Evolutionary conservation across 192 early-diverging fungal genomes (phyloP), one percentile per base, ranked within the genome.

Genomic region (Coemansia sp.): DNA sequence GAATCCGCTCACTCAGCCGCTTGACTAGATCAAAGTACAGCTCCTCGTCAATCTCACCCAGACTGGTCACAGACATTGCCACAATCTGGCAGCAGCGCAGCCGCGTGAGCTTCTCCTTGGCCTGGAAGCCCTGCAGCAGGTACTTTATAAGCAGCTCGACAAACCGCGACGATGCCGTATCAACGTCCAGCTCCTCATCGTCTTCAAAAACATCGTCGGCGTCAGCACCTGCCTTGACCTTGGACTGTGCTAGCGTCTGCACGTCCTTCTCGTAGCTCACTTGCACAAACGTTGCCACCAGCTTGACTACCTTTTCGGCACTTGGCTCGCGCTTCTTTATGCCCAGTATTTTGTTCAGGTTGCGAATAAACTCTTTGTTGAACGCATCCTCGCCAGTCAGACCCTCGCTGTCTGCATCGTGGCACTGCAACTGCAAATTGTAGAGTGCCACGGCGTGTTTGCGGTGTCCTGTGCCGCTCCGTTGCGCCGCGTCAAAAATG

Each of bases 41-140:
- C 52, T 90, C 89, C 63, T 92, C 91, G 69, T 93, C 91, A 25
- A 93, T 87, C 53, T 90, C 90, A 14, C 88, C 87, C 49, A 93
- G 64, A 22, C 83, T 86, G 69, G 86, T 89, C 24, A 91, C 83
- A 43, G 88, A 85, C 67, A 88, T 77, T 4, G 88, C 89, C 29
- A 93, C 84, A 4, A 94, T 71, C 73, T 93, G 89, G 65, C 89
- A 92, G 59, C 86, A 86, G 5, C 93, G 85, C 58, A 86, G 66
- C 10, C 93, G 87, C 4, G 93, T 88, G 9, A 76, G 77, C 67
- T 90, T 90, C 61, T 93, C 90, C 61, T 89, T 92, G 19, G 91
- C 89, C n/a, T 81, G 84, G 63, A 92, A 85, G 5, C 93, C 93
- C 62, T 83, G 87, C 53, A 92, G 66, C 27, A 92, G 54, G 63